Evolutionary conservation across 768 basidiomycete genomes (phyloP).

Genomic region (Pisolithus tinctorius): DNA sequence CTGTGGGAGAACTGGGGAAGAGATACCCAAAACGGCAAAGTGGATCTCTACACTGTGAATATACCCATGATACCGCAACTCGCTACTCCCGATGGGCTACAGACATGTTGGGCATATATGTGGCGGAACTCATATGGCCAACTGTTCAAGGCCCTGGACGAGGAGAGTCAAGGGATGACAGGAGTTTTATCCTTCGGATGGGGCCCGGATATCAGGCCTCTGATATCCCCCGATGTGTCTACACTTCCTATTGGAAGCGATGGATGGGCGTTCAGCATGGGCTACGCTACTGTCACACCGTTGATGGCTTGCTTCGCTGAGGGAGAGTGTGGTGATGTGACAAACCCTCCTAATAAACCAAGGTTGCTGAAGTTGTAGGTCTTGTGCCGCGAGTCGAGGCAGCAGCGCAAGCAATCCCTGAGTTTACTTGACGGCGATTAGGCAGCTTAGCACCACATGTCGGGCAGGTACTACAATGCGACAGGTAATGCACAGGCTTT

Average conservation of each 20-base stretch:
- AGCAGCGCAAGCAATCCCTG: background rate
- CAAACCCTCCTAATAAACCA: slow-evolving; percentile 34
- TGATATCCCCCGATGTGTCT: slow-evolving; percentile 55
- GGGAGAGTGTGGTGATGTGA: slow-evolving; percentile 12
- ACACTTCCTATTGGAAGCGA: slow-evolving; percentile 74
- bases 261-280: slow-evolving; percentile 69
- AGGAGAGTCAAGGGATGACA: slow-evolving; percentile 35
- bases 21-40: slow-evolving; percentile 57
- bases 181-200: slow-evolving; percentile 63
- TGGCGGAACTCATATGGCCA: slow-evolving; percentile 84
- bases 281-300: slow-evolving; percentile 72
- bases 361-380: slow-evolving; percentile 55
- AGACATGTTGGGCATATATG: slow-evolving; percentile 73
- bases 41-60: slow-evolving; percentile 84
- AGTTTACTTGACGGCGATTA: background rate
- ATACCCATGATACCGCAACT: slow-evolving; percentile 73
- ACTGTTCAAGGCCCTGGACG: slow-evolving; percentile 54
- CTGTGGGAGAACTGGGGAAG: slow-evolving; percentile 85
- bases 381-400: background rate
- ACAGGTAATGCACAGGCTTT: too few relatives aligned
- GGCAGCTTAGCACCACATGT: background rate
- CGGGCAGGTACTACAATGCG: too few relatives aligned
- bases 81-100: slow-evolving; percentile 51
- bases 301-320: slow-evolving; percentile 72
- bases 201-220: slow-evolving; percentile 59